Evolutionary conservation across 2,329 filamentous ascomycete genomes (phyloP), one percentile per base, ranked within the genome.

Genomic region (Ophiostoma quercus): DNA sequence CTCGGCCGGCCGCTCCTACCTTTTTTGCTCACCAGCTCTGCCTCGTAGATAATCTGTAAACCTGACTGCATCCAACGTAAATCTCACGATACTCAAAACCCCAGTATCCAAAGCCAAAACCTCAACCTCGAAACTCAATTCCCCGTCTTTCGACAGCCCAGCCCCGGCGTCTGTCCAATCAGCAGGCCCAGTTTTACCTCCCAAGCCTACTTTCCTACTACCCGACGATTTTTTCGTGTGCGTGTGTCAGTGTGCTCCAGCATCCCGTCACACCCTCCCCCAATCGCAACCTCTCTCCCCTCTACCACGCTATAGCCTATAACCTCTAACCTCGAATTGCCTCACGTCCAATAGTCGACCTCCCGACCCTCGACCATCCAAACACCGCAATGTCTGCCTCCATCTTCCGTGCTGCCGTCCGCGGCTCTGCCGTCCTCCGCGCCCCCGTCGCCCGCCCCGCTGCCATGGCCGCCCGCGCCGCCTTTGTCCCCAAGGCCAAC

Each of bases 321-420:
- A 34, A 34, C 34, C 34, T 34, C 34, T 34, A 32, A 62, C 16
- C 43, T 47, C 43, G 43, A 47, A 47, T 47, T 47, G 43, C 43
- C 43, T 47, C 54, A 16, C 68, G 34, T 51, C 22, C 19, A 66
- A 37, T 29, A 51, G n/a, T n/a, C 67, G n/a, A 63, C 34, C 14
- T 12, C 32, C 60, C 12, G 22, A 43, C n/a, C 39, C 29, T 22
- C 66, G 39, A 32, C 19, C 60, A 41, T 22, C 29, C 43, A 11
- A 34, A 3, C 8, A 2, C 16, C 47, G 32, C 32, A 12, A 77
- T 78, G 77, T 88, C 90, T 76, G 82, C 86, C 74, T 84, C 87
- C 73, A 80, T 93, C 78, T 83, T 93, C 82, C 90, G 91, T 79
- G 81, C 89, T 78, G 89, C 89, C 80, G 85, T 86, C 80, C 90